Evolutionary conservation across 495 filamentous ascomycete genomes (phyloP), one percentile per base, ranked within the genome.

Genomic region (Chaetomidium leptoderma): DNA sequence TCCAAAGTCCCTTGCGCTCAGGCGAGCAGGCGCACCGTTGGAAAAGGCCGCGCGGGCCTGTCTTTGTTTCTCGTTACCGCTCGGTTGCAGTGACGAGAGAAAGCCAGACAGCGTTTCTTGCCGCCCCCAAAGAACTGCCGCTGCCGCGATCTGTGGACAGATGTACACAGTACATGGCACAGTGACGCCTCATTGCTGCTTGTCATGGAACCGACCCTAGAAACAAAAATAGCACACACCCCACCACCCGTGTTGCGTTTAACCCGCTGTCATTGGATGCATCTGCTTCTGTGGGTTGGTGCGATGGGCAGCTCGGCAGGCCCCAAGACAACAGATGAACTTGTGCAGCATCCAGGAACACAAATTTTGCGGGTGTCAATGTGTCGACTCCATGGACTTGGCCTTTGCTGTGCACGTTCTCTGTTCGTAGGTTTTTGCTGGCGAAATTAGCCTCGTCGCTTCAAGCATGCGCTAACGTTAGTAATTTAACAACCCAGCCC

Each of bases 191-290:
- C 35, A 14, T 40, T 40, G 49, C 13, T 26, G 53, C 16, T 46
- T 48, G 42, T n/a, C n/a, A n/a, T n/a, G n/a, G n/a, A n/a, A n/a
- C n/a, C n/a, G 23, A 17, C 26, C 46, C 19, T 24, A 16, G 39
- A 16, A 27, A 53, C 49, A 40, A 59, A 59, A 59, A 59, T 59
- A 59, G 57, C 49, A 46, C 43, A 36, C 29, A 4, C 5, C 27
- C 46, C 47, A 16, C n/a, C n/a, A n/a, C 56, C 9, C 30, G n/a
- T 2, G 47, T 8, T 33, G 45, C 27, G 13, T 27, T n/a, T 13
- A 9, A 21, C 26, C 35, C 17, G 17, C 5, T 40, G 39, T 13
- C 50, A 46, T 54, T 53, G 29, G 45, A 19, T 42, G 21, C 10
- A n/a, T 1, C 14, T 40, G 49, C 49, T 39, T 14, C n/a, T 35